Evolutionary conservation across 257 asterid genomes (phyloP).

Genomic region (Solanum piurae): DNA sequence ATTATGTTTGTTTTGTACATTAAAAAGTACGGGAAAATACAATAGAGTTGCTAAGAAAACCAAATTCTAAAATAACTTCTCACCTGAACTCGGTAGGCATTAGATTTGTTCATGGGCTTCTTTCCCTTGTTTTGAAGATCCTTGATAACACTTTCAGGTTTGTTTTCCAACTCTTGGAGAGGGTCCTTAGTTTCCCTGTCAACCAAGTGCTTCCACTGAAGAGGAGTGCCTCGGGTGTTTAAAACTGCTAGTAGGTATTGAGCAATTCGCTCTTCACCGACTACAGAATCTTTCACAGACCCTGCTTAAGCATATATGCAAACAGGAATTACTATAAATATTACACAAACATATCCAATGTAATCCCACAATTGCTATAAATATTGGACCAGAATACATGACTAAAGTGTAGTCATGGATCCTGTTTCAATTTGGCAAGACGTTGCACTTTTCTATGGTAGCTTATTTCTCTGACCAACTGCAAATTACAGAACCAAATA

Average conservation of each 20-base stretch:
- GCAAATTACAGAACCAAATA: not conserved
- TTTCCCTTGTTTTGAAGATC: constrained; percentile 41
- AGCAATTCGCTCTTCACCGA: constrained; percentile 89
- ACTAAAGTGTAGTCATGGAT: not conserved
- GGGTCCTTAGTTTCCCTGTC: constrained; percentile 20
- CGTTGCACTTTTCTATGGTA: too few species aligned
- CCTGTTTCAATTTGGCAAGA: not conserved
- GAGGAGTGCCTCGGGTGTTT: constrained; percentile 82
- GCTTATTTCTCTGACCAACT: not conserved
- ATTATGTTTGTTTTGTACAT: not conserved
- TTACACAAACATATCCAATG: not conserved
- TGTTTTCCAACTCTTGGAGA: constrained; percentile 16
- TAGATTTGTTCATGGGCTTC: constrained; percentile 34
- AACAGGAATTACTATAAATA: not conserved
- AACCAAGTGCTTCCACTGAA: constrained; percentile 61
- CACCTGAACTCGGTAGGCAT: constrained; percentile 61
- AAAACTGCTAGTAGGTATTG: constrained; percentile 83
- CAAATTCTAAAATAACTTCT: not conserved
- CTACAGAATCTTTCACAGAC: constrained; percentile 88
- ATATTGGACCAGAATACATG: not conserved
- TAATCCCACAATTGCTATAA: not conserved
- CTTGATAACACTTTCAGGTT: constrained; percentile 40
- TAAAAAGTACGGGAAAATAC: not conserved
- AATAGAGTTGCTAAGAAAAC: not conserved
- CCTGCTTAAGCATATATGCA: constrained; percentile 30